Base-by-base conservation (phyloP, 2,329 filamentous ascomycete genomes). In the Calonectria honghensis region DNA sequence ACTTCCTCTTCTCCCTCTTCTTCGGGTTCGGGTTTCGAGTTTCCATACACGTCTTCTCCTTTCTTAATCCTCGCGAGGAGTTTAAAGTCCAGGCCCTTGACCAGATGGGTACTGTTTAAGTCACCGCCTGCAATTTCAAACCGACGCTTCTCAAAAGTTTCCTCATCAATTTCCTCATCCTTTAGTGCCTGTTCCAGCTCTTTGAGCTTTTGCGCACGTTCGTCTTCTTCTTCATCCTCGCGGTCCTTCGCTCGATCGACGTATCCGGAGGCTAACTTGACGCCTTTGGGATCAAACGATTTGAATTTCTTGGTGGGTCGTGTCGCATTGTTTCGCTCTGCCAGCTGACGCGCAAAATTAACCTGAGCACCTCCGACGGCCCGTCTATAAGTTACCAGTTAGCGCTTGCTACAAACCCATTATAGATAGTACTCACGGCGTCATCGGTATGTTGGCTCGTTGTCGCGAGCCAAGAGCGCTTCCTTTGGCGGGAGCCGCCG, bases 81-180 rank as follows among this genome's bases (percentile, higher is more conserved):
- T 83, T 94, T 94, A 83, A 95, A 94, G 85, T 99, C 97, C 65
- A 99, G 86, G 0, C 97, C 97, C 83, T 98, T 98, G 63, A 98
- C 93, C 77, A 98, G 86, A 88, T 98, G 95, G 18, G 96, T 98
- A 79, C 92, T 95, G 18, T 88, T 88, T 29, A 96, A 85, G 83
- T 98, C 94, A 10, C 96, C 96, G 4, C 96, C 96, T 0, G 95
- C 91, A 70, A 98, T 95, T 79, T 97, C 91, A 76, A 91, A 91
- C 41, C 94, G 89, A 51, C 96, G 84, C 79, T 90, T 92, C 80
- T 96, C 93, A 83, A 97, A 98, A 0, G 93, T 95, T 64, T 90
- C 90, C 78, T 92, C 90, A 78, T 97, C 94, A 77, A 98, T 96
- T 85, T 98, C 92, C 63, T 94, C 95, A 57, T 96, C 88, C 85